Evolutionary conservation across 2,329 filamentous ascomycete genomes (phyloP).

Genomic region (Xylaria sp.): DNA sequence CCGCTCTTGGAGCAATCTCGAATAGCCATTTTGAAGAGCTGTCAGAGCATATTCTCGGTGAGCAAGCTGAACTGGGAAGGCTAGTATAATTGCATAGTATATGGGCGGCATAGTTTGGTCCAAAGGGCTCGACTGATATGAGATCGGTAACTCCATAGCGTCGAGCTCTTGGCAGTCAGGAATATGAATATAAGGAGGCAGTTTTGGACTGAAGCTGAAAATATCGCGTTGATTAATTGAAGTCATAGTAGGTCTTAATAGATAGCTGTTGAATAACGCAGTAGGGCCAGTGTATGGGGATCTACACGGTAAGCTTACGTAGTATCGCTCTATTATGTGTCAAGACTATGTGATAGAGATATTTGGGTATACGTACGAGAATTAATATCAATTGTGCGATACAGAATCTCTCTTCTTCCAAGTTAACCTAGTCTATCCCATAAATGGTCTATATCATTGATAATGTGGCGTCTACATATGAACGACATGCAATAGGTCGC

Average conservation of each 20-base stretch:
- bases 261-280: neutral
- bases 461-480: too few species aligned
- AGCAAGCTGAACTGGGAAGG: neutral
- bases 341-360: too few species aligned
- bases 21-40: neutral
- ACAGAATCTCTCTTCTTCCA: too few species aligned
- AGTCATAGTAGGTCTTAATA: neutral
- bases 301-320: too few species aligned
- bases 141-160: neutral
- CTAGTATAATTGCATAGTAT: neutral
- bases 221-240: neutral
- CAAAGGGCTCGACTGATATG: neutral
- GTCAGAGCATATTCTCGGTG: neutral
- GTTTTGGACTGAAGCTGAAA: neutral
- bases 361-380: too few species aligned
- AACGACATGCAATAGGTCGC: too few species aligned
- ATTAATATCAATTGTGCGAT: too few species aligned
- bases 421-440: too few species aligned
- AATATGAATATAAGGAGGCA: neutral
- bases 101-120: constrained; percentile 1
- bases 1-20: neutral
- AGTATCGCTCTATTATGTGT: too few species aligned
- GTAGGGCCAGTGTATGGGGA: too few species aligned
- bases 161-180: neutral
- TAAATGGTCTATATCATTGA: too few species aligned